Evolutionary conservation across 768 basidiomycete species (phyloP), one percentile per base, ranked within the genome.

Genomic region (Leucocoprinus birnbaumii): DNA sequence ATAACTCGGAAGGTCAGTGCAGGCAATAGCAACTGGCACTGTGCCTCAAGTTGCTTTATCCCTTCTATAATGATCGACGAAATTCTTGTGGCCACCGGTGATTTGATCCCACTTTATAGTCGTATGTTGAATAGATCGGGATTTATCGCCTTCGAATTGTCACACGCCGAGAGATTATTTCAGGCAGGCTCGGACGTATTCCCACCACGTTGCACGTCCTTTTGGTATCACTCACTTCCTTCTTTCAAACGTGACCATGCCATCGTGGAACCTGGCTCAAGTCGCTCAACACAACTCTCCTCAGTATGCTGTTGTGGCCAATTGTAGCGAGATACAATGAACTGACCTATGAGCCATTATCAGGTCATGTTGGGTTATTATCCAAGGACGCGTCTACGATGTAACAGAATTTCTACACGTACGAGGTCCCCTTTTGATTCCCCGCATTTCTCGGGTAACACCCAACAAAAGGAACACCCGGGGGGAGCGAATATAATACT

Each of bases 321-420:
- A 43, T 10, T n/a, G n/a, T n/a, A n/a, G n/a, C n/a, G n/a, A n/a
- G n/a, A 27, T 48, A 44, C 31, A n/a, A 22, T 8, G 14, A 24
- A 31, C 19, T 55, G 47, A 48, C 43, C 47, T 49, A 37, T 49
- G 22, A 49, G 22, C 46, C 44, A 60, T 46, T 37, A 37, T 16
- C 57, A 88, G 87, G 38, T 87, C 86, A 14, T 91, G 90, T 65
- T 94, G 91, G 91, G 84, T 94, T 60, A 84, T 93, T 64, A 87
- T 94, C 59, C 75, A 79, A 48, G 81, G 85, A 67, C 76, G 80
- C 52, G 91, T 92, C n/a, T 93, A 93, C 71, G 89, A 93, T 71
- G 87, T 91, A 51, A 90, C 90, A 6, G 85, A 87, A 40, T 90
- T 92, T 67, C 71, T 91, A 37, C 71, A 79, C 50, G 89, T 86